Conservation (phyloP, 2,329 filamentous ascomycete genomes). For the Sporothrix variecibatus region DNA sequence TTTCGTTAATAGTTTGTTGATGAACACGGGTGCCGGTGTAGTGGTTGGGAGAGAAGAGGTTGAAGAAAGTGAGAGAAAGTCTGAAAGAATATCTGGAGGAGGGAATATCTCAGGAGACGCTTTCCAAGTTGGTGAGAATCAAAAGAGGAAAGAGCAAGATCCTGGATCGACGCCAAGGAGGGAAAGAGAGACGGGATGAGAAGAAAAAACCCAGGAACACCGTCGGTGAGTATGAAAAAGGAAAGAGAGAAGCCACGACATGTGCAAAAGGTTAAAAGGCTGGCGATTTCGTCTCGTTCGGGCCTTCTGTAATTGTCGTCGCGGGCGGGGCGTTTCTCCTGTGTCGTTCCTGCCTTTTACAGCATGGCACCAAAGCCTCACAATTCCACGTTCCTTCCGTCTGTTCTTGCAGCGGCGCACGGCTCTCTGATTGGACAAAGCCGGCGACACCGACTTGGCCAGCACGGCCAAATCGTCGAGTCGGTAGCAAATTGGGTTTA, state of each 20-base stretch:
- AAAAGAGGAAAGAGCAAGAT: neutral
- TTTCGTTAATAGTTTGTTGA: conserved; percentile 3
- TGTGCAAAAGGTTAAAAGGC: neutral
- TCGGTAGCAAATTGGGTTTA: conserved; percentile 43
- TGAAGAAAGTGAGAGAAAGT: neutral
- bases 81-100: neutral
- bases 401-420: neutral
- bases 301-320: conserved; percentile 26
- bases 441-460: conserved; percentile 9
- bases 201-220: neutral
- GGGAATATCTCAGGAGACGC: neutral
- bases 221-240: conserved; percentile 7
- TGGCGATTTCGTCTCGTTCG: neutral
- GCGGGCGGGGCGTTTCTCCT: neutral
- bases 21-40: conserved; percentile 4
- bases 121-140: neutral
- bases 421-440: neutral
- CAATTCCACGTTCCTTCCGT: neutral
- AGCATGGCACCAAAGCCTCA: conserved; percentile 4
- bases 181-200: neutral
- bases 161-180: neutral
- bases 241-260: conserved; percentile 16
- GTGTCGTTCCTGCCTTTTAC: conserved; percentile 22
- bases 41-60: neutral
- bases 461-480: conserved; percentile 18